Base-by-base conservation (phyloP, 2,329 filamentous ascomycete genomes). In the Bipolaris victoriae region DNA sequence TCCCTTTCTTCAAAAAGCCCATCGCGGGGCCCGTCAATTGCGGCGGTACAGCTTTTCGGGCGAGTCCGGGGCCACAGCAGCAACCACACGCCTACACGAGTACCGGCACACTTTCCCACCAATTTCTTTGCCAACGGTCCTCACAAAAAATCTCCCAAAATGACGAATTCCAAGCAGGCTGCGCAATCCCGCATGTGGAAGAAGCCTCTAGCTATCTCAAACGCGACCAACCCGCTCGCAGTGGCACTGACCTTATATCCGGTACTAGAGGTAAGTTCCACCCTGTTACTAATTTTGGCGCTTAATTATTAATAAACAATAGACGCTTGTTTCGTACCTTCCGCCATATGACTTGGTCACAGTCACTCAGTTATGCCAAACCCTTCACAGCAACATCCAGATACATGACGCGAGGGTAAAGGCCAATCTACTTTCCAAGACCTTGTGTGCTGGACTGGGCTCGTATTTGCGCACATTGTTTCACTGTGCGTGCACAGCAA, bases 341-440 rank as follows among this genome's bases (percentile, higher is more conserved):
- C 18, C 46, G 13, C 58, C 55, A 1, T 47, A 51, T 3, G 55
- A 56, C 11, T 26, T 61, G 1, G 22, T 61, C 18, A 48, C n/a
- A 4, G 18, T 61, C 7, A 51, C 58, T 3, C 52, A 26, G 11
- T 11, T 44, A 1, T 61, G 40, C 10, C 60, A 63, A 37, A 48
- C 39, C 13, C 11, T 58, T 10, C 45, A 60, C 18, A 11, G 24
- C 11, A 36, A 55, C 18, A 51, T 63, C 37, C 55, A 52, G 1
- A 56, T 63, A 52, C 36, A 54, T 20, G 39, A 63, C 39, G 13
- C 49, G 5, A 45, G 29, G 1, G 41, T 49, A 11, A 63, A 58
- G 36, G 40, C 58, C 7, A 63, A 57, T 15, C 22, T 61, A 11
- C 49, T 61, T 13, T 44, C 40, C 2, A 63, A 61, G n/a, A 61